A percentile compares a stretch with the other conserved stretches of the same genome.
phyloP scores from a whole-genome alignment of 805 yeast species.

The Candida namnaoensis region DNA sequence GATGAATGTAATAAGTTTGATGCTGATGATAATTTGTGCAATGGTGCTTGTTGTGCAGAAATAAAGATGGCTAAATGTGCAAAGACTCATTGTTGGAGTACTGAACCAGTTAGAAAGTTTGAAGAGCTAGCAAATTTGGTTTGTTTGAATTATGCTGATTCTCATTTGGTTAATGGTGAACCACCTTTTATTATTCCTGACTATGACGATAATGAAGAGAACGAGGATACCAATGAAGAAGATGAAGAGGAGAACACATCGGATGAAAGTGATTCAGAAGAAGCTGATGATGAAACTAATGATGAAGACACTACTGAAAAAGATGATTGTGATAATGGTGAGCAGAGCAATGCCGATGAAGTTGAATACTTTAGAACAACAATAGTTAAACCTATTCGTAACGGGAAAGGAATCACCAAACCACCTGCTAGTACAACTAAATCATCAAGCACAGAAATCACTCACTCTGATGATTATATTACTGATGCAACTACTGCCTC shows the following conservation, averaged over 20 bases:
- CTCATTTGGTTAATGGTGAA: slow-evolving; percentile 6
- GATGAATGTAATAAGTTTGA: slow-evolving; percentile 6
- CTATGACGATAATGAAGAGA: too few relatives aligned
- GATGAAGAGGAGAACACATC: too few relatives aligned
- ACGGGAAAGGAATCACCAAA: background rate
- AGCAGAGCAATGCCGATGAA: too few relatives aligned
- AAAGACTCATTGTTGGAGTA: slow-evolving; percentile 9
- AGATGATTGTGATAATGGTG: too few relatives aligned
- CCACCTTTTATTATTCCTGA: slow-evolving; percentile 9
- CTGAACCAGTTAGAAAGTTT: slow-evolving; percentile 8
- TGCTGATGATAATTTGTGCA: slow-evolving; percentile 10
- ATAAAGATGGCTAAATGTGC: slow-evolving; percentile 16
- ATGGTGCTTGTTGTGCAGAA: slow-evolving; percentile 17
- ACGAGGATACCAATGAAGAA: too few relatives aligned
- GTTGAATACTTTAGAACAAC: too few relatives aligned
- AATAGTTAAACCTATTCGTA: too few relatives aligned
- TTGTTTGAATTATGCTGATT: slow-evolving; percentile 17
- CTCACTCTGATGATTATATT: too few relatives aligned
- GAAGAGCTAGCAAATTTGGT: slow-evolving; percentile 11
- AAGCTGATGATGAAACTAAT: too few relatives aligned
- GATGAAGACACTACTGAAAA: too few relatives aligned
- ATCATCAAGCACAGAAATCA: too few relatives aligned
- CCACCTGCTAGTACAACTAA: background rate
- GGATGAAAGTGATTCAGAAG: too few relatives aligned
- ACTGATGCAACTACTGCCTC: slow-evolving; percentile 1